Percentiles rank a stretch among this genome's conserved stretches.
phyloP scores from a whole-genome alignment of 106 monocot species.

The Platanthera guangdongensis region DNA sequence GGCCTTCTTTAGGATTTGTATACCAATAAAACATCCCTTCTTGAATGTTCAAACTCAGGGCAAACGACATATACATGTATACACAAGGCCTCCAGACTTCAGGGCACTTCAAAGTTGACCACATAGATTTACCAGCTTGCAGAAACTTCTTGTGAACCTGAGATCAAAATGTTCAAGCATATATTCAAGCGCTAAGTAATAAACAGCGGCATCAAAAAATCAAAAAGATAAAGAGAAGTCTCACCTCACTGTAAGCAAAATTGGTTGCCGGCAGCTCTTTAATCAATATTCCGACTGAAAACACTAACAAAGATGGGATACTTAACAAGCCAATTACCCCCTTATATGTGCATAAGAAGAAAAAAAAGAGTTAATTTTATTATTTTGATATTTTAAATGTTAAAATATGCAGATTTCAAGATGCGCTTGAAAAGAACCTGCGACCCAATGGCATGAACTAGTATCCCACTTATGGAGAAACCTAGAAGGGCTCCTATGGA shows the following conservation, averaged over 20 bases:
- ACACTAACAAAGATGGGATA: slow-evolving; percentile 46
- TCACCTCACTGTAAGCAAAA: slow-evolving; percentile 50
- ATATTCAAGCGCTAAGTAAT: neutral
- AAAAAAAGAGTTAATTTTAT: slow-evolving; percentile 8
- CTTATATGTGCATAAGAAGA: slow-evolving; percentile 22
- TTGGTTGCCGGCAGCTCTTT: slow-evolving; percentile 34
- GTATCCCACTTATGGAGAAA: slow-evolving; percentile 66
- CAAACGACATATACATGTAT: slow-evolving; percentile 64
- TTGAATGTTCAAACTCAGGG: slow-evolving; percentile 59
- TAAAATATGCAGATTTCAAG: neutral
- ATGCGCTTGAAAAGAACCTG: slow-evolving; percentile 32
- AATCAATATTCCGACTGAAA: slow-evolving; percentile 50
- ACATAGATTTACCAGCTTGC: slow-evolving; percentile 52
- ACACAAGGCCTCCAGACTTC: slow-evolving; percentile 71
- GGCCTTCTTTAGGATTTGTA: slow-evolving; percentile 65
- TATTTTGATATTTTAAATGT: neutral
- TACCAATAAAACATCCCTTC: slow-evolving; percentile 96
- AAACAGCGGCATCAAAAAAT: neutral
- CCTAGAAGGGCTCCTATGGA: slow-evolving; percentile 74
- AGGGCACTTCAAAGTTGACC: slow-evolving; percentile 50
- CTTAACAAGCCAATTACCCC: slow-evolving; percentile 66
- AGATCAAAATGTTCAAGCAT: slow-evolving; percentile 7
- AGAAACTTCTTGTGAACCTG: slow-evolving; percentile 54
- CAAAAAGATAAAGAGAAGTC: neutral
- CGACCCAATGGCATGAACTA: slow-evolving; percentile 73